phyloP scores from a whole-genome alignment of 2,329 filamentous ascomycete species.

The Lachnellula arida region DNA sequence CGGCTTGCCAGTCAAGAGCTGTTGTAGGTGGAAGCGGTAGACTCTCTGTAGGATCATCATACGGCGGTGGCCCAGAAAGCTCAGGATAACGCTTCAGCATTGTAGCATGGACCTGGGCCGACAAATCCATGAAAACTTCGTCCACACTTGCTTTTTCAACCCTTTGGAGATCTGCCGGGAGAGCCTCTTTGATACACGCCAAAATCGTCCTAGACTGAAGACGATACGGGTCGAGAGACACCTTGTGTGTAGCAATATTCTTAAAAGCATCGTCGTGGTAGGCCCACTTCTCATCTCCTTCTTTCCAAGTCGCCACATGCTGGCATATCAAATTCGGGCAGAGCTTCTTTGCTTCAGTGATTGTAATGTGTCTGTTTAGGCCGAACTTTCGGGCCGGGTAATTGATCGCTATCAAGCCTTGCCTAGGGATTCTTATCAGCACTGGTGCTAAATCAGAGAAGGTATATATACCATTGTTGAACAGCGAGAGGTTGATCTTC shows the following conservation, averaged over 20 bases:
- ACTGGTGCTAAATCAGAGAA: background rate
- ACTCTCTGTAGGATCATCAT: slow-evolving; percentile 65
- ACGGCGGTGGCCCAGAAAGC: slow-evolving; percentile 61
- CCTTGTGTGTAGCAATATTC: slow-evolving; percentile 84
- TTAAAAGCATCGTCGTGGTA: slow-evolving; percentile 78
- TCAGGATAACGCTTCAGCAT: slow-evolving; percentile 75
- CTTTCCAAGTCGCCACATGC: slow-evolving; percentile 92
- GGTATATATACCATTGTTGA: slow-evolving; percentile 69
- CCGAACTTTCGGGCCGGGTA: slow-evolving; percentile 82
- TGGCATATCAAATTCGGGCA: slow-evolving; percentile 82
- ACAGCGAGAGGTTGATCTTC: slow-evolving; percentile 82
- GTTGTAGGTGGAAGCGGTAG: slow-evolving; percentile 70
- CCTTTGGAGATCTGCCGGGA: slow-evolving; percentile 62
- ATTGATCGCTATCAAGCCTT: slow-evolving; percentile 92
- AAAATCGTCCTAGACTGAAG: slow-evolving; percentile 80
- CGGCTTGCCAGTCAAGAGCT: slow-evolving; percentile 76
- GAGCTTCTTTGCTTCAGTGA: slow-evolving; percentile 76
- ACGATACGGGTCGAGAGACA: slow-evolving; percentile 88
- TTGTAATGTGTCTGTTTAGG: slow-evolving; percentile 72
- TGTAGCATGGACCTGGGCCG: slow-evolving; percentile 72
- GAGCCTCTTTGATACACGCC: slow-evolving; percentile 66
- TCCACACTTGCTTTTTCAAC: slow-evolving; percentile 95
- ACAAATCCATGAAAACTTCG: slow-evolving; percentile 92
- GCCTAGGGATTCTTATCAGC: slow-evolving; percentile 44
- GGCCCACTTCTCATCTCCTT: slow-evolving; percentile 86